A percentile compares a stretch with the other conserved stretches of the same genome.
Conservation (phyloP, 768 basidiomycete species). For the Trametes sanguinea region DNA sequence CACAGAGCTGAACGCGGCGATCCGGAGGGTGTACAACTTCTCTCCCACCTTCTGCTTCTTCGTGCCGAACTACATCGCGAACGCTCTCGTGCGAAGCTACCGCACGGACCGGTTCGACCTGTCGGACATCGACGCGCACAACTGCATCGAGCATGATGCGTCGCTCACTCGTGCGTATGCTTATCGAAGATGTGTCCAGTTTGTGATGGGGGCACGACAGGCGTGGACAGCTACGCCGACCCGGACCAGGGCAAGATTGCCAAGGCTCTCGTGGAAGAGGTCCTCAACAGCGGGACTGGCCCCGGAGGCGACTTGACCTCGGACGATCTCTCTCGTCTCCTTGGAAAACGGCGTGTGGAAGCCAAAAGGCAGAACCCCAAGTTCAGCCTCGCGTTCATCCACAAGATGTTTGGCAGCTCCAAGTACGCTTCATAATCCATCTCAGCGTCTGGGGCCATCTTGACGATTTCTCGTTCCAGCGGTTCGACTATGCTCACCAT, state of each 20-base stretch:
- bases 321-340: conserved; percentile 58
- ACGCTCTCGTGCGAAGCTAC: conserved; percentile 59
- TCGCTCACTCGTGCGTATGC: conserved; percentile 51
- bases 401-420: conserved; percentile 64
- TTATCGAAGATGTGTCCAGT: conserved; percentile 27
- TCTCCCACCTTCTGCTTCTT: conserved; percentile 66
- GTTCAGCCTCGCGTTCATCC: conserved; percentile 51
- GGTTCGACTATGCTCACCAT: conserved; percentile 63
- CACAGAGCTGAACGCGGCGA: conserved; percentile 39
- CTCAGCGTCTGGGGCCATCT: not conserved
- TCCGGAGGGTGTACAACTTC: conserved; percentile 70
- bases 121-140: conserved; percentile 68
- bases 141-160: conserved; percentile 74
- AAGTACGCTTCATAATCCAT: conserved; percentile 49
- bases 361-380: conserved; percentile 54
- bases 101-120: conserved; percentile 62
- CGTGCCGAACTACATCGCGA: conserved; percentile 62
- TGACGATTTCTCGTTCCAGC: conserved; percentile 36
- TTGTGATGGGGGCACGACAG: conserved; percentile 40
- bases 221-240: conserved; percentile 45
- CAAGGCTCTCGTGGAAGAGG: conserved; percentile 49
- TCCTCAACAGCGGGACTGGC: conserved; percentile 61
- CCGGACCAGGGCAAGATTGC: conserved; percentile 59
- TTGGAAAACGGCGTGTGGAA: conserved; percentile 65
- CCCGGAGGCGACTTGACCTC: conserved; percentile 49